Base-by-base conservation (phyloP, 345 rosid species). In the Sisymbrium irio region DNA sequence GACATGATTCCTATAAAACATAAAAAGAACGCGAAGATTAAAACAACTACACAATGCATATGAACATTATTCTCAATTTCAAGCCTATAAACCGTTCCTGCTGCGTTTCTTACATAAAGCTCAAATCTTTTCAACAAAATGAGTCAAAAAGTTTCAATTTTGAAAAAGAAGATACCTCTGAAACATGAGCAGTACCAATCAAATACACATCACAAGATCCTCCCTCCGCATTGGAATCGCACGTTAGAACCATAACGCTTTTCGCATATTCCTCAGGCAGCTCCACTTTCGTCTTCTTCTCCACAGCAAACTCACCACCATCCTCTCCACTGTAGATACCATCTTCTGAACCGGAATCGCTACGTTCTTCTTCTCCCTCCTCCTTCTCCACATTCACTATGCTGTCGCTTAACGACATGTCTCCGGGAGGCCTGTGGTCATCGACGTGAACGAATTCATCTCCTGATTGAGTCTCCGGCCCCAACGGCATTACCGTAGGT, bases 171-270 rank as follows among this genome's bases (percentile, higher is more conserved):
- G 50, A 41, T 71, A 86, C 97, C 97, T 87, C 81, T 19, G 97
- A 95, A 13, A 92, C 92, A 70, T 95, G 99, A 63, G 93, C 92
- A 39, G 97, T 92, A 22, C 99, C 99, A 45, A 92, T 87, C 75
- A 95, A 55, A 72, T 80, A 86, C 5, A 95, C 99, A 73, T 92
- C 84, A 81, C 99, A 95, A 1, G 60, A 74, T 69, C 97, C 97
- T 15, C 91, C 85, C 27, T 82, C 97, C 0, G 82, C 84, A 5
- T 81, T 28, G 15, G 97, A 92, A 35, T 88, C 93, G 58, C 97
- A 92, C 19, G 85, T 81, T 30, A 95, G 84, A 69, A 77, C 72
- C 77, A 83, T 76, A 55, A 92, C 90, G 80, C 81, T 83, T 55
- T 85, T 77, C 9, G 80, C 78, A 36, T 88, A 83, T 65, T 89